Evolutionary conservation across 805 yeast species (phyloP).

Genomic region (Saccharomycopsis sp.): DNA sequence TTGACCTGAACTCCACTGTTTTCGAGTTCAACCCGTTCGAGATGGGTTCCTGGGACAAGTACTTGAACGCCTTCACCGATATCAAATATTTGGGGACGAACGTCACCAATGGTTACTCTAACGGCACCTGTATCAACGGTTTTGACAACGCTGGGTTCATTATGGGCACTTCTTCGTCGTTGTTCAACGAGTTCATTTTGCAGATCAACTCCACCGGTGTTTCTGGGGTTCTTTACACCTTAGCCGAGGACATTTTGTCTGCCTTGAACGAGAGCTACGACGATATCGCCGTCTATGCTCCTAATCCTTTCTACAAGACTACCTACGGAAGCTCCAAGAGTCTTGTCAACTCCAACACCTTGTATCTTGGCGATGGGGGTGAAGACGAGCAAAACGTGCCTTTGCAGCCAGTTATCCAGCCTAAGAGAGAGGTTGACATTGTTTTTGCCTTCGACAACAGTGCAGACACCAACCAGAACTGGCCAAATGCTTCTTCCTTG

Average conservation of each 20-base stretch:
- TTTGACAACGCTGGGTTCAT: slow-evolving; percentile 78
- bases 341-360: slow-evolving; percentile 35
- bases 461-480: slow-evolving; percentile 45
- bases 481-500: slow-evolving; percentile 63
- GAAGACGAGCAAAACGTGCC: slow-evolving; percentile 62
- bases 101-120: slow-evolving; percentile 46
- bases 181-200: slow-evolving; percentile 59
- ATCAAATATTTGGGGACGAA: slow-evolving; percentile 64
- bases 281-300: slow-evolving; percentile 64
- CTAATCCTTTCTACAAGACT: slow-evolving; percentile 61
- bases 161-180: slow-evolving; percentile 76
- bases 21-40: slow-evolving; percentile 61
- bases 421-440: slow-evolving; percentile 53
- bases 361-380: slow-evolving; percentile 66
- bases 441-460: slow-evolving; percentile 61
- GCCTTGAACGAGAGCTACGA: slow-evolving; percentile 44
- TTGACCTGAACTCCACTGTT: slow-evolving; percentile 61
- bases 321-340: slow-evolving; percentile 32
- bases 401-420: slow-evolving; percentile 53
- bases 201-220: slow-evolving; percentile 49
- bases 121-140: slow-evolving; percentile 52
- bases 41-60: slow-evolving; percentile 81
- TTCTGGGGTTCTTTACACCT: slow-evolving; percentile 38
- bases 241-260: slow-evolving; percentile 39
- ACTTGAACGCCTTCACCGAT: slow-evolving; percentile 57